Evolutionary conservation across 2,329 filamentous ascomycete species (phyloP).

Genomic region (Clonostachys chloroleuca): DNA sequence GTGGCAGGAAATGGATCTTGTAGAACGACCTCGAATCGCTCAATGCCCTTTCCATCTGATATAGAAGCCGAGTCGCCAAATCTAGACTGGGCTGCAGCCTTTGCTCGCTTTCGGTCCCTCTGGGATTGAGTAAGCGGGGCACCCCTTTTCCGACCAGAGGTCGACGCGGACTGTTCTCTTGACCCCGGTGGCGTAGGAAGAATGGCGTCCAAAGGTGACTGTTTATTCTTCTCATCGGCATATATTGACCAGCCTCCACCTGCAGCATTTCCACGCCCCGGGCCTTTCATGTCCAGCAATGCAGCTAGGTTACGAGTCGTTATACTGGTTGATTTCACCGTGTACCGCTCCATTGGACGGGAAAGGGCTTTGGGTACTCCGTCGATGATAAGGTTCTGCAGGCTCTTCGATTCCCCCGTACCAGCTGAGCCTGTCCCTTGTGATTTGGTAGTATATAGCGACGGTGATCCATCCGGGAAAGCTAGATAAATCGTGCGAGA

Average conservation of each 20-base stretch:
- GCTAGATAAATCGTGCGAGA: constrained; percentile 74
- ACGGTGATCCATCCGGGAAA: constrained; percentile 76
- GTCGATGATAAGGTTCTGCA: constrained; percentile 69
- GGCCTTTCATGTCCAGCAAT: constrained; percentile 64
- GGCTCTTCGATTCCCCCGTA: constrained; percentile 51
- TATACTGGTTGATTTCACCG: constrained; percentile 63
- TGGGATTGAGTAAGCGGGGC: constrained; percentile 17
- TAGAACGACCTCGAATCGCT: constrained; percentile 55
- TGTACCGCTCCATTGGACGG: constrained; percentile 66
- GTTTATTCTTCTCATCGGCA: constrained; percentile 52
- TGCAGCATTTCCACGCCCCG: constrained; percentile 65
- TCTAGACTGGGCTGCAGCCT: constrained; percentile 58
- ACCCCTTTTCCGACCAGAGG: constrained; percentile 7
- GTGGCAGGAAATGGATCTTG: constrained; percentile 48
- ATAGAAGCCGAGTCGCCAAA: constrained; percentile 60
- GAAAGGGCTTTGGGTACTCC: constrained; percentile 82
- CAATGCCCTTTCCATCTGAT: constrained; percentile 56
- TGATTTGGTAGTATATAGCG: constrained; percentile 62
- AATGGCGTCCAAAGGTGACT: constrained; percentile 50
- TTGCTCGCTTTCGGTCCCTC: constrained; percentile 47
- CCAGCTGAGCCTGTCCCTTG: constrained; percentile 34
- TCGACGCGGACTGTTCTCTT: background rate
- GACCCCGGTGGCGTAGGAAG: constrained; percentile 34
- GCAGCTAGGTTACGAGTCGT: constrained; percentile 68
- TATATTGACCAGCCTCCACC: constrained; percentile 80